Evolutionary conservation across 208 protist genomes (phyloP).

Genomic region (Eutreptiella sp.): DNA sequence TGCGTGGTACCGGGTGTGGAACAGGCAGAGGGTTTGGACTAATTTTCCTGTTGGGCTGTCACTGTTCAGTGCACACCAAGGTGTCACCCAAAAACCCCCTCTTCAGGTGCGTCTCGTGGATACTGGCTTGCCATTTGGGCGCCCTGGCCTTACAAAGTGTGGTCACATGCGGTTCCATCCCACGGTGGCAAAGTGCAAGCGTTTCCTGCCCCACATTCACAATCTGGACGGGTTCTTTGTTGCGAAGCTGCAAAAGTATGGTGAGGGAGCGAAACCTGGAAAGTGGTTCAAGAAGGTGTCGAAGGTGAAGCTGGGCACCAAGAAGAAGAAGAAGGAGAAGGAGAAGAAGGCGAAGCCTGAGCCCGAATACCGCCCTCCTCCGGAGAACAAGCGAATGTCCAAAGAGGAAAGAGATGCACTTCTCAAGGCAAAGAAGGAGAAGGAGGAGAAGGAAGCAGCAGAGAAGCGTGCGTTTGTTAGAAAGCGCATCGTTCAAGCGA

Average conservation of each 20-base stretch:
- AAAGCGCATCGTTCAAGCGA: background rate
- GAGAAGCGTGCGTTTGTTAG: background rate
- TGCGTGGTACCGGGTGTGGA: no score
- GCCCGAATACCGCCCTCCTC: slow-evolving; percentile 4
- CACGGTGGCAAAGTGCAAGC: slow-evolving; percentile 53
- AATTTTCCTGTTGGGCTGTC: no score
- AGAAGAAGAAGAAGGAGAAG: slow-evolving; percentile 30
- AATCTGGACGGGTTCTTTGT: slow-evolving; percentile 99
- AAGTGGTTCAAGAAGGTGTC: slow-evolving; percentile 3
- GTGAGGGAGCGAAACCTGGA: slow-evolving; percentile 39
- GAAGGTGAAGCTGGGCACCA: background rate
- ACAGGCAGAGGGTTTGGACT: no score
- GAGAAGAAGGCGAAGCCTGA: slow-evolving; percentile 20
- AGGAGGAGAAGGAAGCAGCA: background rate
- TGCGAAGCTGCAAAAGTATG: slow-evolving; percentile 91
- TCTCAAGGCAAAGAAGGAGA: background rate
- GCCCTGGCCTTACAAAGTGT: slow-evolving; percentile 78
- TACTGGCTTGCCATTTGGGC: slow-evolving; percentile 87
- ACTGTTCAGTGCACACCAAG: no score
- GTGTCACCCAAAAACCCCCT: no score
- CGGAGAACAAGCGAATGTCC: slow-evolving; percentile 13
- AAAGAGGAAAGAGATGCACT: slow-evolving; percentile 17
- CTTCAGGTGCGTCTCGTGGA: slow-evolving; percentile 85
- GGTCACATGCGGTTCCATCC: slow-evolving; percentile 66
- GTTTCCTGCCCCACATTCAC: slow-evolving; percentile 96